Conservation (phyloP, 2,329 filamentous ascomycete species). For the Trichoderma gracile region DNA sequence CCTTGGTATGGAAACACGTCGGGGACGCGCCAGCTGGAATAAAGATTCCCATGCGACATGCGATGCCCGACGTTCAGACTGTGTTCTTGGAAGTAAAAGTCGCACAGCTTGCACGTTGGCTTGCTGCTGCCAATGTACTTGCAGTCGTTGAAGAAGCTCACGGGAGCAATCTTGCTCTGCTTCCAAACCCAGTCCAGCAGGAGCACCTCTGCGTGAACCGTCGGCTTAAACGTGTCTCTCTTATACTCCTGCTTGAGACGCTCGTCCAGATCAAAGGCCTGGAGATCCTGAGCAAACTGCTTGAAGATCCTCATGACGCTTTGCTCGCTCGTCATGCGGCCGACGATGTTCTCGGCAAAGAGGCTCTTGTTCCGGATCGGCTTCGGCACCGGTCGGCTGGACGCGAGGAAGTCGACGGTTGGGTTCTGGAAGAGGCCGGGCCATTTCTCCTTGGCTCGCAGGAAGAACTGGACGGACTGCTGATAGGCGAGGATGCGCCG, state of each 20-base stretch:
- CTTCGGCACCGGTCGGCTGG: background rate
- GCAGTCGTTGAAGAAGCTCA: background rate
- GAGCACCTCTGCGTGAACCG: constrained; percentile 6
- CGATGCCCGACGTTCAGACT: background rate
- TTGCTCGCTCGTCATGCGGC: background rate
- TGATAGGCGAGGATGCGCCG: constrained; percentile 11
- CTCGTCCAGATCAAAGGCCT: background rate
- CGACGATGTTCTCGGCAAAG: background rate
- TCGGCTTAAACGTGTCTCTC: background rate
- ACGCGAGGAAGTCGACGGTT: background rate
- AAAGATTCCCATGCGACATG: background rate
- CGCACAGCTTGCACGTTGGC: constrained; percentile 1
- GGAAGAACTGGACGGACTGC: background rate
- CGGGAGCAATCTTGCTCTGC: background rate
- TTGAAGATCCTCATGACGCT: background rate
- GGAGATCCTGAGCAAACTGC: background rate
- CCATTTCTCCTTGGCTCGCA: background rate
- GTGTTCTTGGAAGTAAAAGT: background rate
- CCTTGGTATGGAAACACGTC: constrained; percentile 9
- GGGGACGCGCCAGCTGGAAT: constrained; percentile 2
- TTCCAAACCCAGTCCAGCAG: constrained; percentile 8
- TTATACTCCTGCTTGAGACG: background rate
- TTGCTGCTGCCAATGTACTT: constrained; percentile 9
- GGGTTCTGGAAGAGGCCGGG: background rate
- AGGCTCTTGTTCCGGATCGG: background rate